These are phyloP conservation scores for Hypsizygus marmoreus DNA, from an alignment of 768 basidiomycete species.

Conservation along the genomic window DNA sequence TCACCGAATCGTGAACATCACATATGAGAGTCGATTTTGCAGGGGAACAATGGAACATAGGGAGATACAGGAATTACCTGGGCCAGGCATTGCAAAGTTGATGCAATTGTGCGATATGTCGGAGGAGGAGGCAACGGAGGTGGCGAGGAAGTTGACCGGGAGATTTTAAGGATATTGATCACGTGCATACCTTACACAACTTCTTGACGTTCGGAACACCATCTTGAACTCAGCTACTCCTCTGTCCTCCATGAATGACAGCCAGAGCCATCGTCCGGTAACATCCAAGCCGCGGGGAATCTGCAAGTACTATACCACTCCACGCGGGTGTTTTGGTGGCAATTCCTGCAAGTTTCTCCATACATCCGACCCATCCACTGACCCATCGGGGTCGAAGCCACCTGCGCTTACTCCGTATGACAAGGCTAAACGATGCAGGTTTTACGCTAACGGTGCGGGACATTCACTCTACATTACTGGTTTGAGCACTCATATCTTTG, in stretches of 20 bases:
- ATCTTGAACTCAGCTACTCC: conserved; percentile 4
- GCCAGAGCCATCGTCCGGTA: conserved; percentile 43
- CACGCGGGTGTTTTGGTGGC: conserved; percentile 71
- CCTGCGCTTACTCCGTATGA: conserved; percentile 65
- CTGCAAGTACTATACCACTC: conserved; percentile 65
- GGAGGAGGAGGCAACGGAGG: conserved; percentile 9
- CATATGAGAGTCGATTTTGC: conserved; percentile 11
- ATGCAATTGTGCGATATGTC: conserved; percentile 17
- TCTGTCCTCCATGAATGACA: conserved; percentile 16
- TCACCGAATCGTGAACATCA: conserved; percentile 13
- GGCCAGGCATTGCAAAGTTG: conserved; percentile 11
- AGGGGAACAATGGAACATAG: conserved; percentile 10
- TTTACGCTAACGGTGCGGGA: conserved; percentile 62
- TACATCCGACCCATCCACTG: conserved; percentile 33
- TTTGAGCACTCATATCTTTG: not conserved
- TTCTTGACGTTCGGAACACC: no score
- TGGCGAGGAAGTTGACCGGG: conserved; percentile 8
- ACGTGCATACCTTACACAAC: no score
- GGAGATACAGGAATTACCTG: conserved; percentile 6
- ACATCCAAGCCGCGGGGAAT: conserved; percentile 74
- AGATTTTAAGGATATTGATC: no score
- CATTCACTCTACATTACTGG: not conserved
- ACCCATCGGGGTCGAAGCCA: conserved; percentile 32
- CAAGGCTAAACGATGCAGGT: conserved; percentile 67
- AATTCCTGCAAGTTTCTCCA: conserved; percentile 79